Evolutionary conservation across 805 yeast genomes (phyloP).

Genomic region (Barnettozyma californica): DNA sequence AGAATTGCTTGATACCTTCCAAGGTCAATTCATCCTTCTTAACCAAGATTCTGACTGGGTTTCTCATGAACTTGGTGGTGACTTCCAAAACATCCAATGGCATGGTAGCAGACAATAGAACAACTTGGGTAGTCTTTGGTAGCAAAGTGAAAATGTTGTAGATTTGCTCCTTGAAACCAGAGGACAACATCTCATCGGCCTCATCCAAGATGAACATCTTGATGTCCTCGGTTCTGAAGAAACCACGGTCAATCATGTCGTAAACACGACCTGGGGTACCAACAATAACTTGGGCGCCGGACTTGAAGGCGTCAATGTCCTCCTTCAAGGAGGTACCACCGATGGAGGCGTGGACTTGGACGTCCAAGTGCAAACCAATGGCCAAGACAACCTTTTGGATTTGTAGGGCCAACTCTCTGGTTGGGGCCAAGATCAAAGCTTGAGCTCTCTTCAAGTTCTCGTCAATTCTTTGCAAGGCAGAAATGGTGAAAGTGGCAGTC

Average conservation of each 20-base stretch:
- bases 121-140: slow-evolving; percentile 90
- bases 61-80: slow-evolving; percentile 88
- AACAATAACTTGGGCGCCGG: slow-evolving; percentile 88
- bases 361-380: slow-evolving; percentile 85
- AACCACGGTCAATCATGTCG: slow-evolving; percentile 91
- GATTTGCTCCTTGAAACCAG: slow-evolving; percentile 94
- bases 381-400: slow-evolving; percentile 90
- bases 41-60: slow-evolving; percentile 90
- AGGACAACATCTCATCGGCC: slow-evolving; percentile 93
- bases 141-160: slow-evolving; percentile 86
- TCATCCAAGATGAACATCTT: slow-evolving; percentile 96
- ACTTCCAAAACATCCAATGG: slow-evolving; percentile 88
- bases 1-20: slow-evolving; percentile 94
- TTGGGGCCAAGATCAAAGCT: slow-evolving; percentile 93
- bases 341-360: slow-evolving; percentile 92
- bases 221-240: slow-evolving; percentile 73
- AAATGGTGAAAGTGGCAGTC: slow-evolving; percentile 95
- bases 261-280: slow-evolving; percentile 98
- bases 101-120: slow-evolving; percentile 90
- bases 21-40: slow-evolving; percentile 93
- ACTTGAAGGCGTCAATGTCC: slow-evolving; percentile 77
- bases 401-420: slow-evolving; percentile 95
- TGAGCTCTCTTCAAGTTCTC: slow-evolving; percentile 69
- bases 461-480: slow-evolving; percentile 72
- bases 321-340: slow-evolving; percentile 93